Evolutionary conservation across 2,329 filamentous ascomycete genomes (phyloP).

Genomic region (Albifimbria verrucaria): DNA sequence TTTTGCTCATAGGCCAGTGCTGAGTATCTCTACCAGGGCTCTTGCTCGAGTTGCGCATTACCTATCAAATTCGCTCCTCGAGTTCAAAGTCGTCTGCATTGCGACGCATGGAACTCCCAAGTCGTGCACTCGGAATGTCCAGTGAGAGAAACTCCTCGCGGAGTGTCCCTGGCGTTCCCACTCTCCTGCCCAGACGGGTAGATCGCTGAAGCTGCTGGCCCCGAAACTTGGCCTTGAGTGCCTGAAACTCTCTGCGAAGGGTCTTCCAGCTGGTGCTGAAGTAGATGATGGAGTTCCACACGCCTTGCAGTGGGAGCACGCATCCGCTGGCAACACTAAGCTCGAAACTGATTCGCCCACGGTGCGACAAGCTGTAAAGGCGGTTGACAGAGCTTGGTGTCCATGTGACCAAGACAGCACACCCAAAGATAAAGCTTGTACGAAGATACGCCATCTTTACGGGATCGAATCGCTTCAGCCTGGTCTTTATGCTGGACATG

Average conservation of each 20-base stretch:
- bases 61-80: background rate
- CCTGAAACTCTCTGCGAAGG: constrained; percentile 22
- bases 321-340: constrained; percentile 67
- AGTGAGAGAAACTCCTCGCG: background rate
- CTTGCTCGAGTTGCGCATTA: background rate
- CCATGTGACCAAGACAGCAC: constrained; percentile 59
- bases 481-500: background rate
- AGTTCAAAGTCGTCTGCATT: constrained; percentile 8
- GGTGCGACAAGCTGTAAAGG: constrained; percentile 61
- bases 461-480: constrained; percentile 39
- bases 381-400: constrained; percentile 69
- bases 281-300: constrained; percentile 79
- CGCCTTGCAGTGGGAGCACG: constrained; percentile 72
- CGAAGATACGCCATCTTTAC: constrained; percentile 58
- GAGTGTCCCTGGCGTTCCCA: constrained; percentile 10
- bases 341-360: constrained; percentile 50
- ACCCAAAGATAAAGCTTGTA: constrained; percentile 58
- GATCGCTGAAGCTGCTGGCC: constrained; percentile 8
- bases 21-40: no score
- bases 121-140: background rate
- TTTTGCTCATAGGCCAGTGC: no score
- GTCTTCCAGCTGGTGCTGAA: constrained; percentile 58
- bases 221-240: constrained; percentile 10
- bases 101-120: background rate
- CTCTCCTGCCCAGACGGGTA: constrained; percentile 23